Evolutionary conservation across 768 basidiomycete genomes (phyloP), one percentile per base, ranked within the genome.

Genomic region (Mycena metata): DNA sequence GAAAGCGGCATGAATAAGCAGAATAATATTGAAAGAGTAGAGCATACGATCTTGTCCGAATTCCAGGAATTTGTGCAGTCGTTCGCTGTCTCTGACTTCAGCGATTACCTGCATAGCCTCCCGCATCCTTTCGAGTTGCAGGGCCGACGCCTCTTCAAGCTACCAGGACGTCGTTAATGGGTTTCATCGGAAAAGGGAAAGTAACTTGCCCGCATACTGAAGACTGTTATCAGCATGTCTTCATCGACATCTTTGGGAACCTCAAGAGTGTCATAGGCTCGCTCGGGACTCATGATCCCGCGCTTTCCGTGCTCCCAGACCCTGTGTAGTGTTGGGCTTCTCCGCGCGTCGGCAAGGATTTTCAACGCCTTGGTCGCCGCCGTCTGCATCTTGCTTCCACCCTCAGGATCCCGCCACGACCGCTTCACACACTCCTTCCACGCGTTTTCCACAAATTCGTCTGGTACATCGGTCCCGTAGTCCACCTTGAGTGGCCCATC

Each of bases 91-190:
- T 56, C 91, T 83, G 8, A 86, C 83, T 73, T 95, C 91, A 0
- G 93, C 91, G 55, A 98, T 92, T 47, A 92, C 87, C 21, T 78
- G 69, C 73, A 96, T 75, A 0, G 94, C 95, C 70, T 92, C 90
- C 41, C 84, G 84, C 90, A 93, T 90, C 72, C 86, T 89, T 9
- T 93, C 89, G 42, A 83, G 73, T 75, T 92, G 91, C 47, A 80
- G 81, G 7, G 93, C 88, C 42, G 43, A 51, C 50, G 87, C 84
- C 75, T 95, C 94, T 33, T 91, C 89, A 24, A 93, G 79, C 94
- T 95, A 67, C 10, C 12, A 60, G 59, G 50, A 30, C 51, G 35
- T 66, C 26, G 69, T 72, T 23, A 73, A 69, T 36, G 42, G 11
- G 19, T 41, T 47, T 50, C 36, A 30, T 11, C 42, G 9, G n/a